These are phyloP conservation scores for Handroanthus guayacan DNA, from an alignment of 257 asterid genomes.

Conservation along the genomic window DNA sequence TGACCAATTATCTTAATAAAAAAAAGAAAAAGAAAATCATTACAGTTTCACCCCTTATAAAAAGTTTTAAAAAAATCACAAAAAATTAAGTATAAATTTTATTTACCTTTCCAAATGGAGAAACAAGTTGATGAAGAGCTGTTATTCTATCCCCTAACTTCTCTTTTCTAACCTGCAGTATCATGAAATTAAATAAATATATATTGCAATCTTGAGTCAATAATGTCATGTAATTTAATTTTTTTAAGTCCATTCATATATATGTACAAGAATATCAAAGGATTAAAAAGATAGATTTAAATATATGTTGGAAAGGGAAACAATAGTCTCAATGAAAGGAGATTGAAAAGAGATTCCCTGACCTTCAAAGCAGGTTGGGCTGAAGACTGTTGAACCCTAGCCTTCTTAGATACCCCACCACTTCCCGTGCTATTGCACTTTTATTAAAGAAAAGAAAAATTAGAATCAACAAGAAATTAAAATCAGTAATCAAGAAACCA, in stretches of 20 bases:
- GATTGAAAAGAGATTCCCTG: slow-evolving; percentile 31
- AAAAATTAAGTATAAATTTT: background rate
- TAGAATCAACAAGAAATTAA: background rate
- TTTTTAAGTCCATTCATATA: slow-evolving; percentile 19
- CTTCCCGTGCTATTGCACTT: slow-evolving; percentile 73
- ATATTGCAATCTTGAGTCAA: background rate
- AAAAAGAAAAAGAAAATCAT: no score
- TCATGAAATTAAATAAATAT: slow-evolving; percentile 14
- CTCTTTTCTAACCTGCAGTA: slow-evolving; percentile 86
- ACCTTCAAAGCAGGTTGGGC: slow-evolving; percentile 89
- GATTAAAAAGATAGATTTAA: background rate
- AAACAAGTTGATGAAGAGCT: slow-evolving; percentile 95
- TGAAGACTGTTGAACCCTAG: slow-evolving; percentile 86
- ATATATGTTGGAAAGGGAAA: background rate
- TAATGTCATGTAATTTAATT: slow-evolving; percentile 3
- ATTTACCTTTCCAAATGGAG: slow-evolving; percentile 97
- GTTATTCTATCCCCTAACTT: slow-evolving; percentile 94
- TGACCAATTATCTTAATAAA: no score
- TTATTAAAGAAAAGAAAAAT: slow-evolving; percentile 19
- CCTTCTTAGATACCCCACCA: slow-evolving; percentile 85
- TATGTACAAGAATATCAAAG: background rate
- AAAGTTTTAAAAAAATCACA: no score
- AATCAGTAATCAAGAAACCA: no score
- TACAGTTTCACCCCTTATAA: no score
- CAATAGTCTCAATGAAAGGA: background rate